Evolutionary conservation across 345 rosid species (phyloP).

Genomic region (Jatropha curcas): DNA sequence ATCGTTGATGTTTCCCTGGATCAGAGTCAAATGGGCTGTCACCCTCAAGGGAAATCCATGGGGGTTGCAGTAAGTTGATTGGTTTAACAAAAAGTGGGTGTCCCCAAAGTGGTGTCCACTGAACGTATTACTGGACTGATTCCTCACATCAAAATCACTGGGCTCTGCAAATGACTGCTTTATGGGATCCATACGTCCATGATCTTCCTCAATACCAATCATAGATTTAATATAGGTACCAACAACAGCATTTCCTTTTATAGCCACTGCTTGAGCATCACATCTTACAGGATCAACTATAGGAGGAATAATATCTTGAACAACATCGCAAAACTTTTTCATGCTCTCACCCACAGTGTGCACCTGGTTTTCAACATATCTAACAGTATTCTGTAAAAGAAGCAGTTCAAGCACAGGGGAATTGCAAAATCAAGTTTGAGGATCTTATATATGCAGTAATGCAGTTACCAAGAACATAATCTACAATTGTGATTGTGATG

Average conservation of each 20-base stretch:
- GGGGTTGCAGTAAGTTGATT: constrained; percentile 2
- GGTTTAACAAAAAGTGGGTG: background rate
- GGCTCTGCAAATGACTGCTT: constrained; percentile 21
- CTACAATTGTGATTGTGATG: background rate
- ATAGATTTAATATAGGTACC: constrained; percentile 15
- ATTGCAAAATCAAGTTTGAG: background rate
- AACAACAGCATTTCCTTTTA: constrained; percentile 19
- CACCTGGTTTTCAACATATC: constrained; percentile 46
- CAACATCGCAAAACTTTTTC: constrained; percentile 40
- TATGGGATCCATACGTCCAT: background rate
- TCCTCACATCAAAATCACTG: no score
- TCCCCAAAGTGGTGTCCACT: constrained; percentile 6
- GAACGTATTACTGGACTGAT: constrained; percentile 10
- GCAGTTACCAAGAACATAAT: background rate
- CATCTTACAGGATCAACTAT: constrained; percentile 28
- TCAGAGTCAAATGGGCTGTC: constrained; percentile 20
- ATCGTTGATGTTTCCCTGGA: no score
- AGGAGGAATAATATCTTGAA: constrained; percentile 35
- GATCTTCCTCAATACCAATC: constrained; percentile 21
- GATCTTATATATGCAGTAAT: background rate
- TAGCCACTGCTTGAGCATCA: constrained; percentile 30
- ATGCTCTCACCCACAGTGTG: constrained; percentile 39
- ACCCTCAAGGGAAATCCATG: constrained; percentile 18
- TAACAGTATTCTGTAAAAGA: constrained; percentile 42
- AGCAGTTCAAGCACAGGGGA: constrained; percentile 14